A percentile compares a stretch with the other conserved stretches of the same genome.
Conservation (phyloP, 352 stramenopile genomes). For the Phytophthora crassamura region DNA sequence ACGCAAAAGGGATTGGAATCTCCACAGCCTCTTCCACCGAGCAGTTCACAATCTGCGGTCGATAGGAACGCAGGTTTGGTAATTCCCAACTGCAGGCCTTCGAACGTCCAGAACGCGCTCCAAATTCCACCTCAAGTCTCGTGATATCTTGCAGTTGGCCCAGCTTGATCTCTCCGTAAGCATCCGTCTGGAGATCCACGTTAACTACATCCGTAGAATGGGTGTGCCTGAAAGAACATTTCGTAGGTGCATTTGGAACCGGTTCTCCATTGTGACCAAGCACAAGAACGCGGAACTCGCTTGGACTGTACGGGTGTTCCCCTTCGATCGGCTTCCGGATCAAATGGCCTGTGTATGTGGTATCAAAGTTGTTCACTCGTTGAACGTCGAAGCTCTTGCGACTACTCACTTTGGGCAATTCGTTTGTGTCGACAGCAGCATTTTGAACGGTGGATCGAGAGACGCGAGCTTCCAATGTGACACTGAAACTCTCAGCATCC, state of each 20-base stretch:
- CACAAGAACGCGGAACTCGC: constrained; percentile 44
- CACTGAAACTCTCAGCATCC: constrained; percentile 28
- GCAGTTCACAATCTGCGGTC: constrained; percentile 44
- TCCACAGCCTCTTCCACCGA: constrained; percentile 35
- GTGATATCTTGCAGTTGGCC: constrained; percentile 36
- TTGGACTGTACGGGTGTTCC: constrained; percentile 22
- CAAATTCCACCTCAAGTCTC: constrained; percentile 25
- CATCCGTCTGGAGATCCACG: constrained; percentile 36
- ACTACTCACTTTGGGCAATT: constrained; percentile 38
- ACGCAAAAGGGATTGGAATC: constrained; percentile 44
- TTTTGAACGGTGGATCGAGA: not conserved
- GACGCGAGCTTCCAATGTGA: constrained; percentile 35
- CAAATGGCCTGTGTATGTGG: constrained; percentile 51
- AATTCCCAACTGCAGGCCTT: constrained; percentile 48
- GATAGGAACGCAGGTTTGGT: constrained; percentile 48
- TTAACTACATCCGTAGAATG: constrained; percentile 31
- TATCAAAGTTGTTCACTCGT: constrained; percentile 39
- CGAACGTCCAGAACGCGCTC: not conserved
- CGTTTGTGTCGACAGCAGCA: not conserved
- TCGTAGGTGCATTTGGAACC: constrained; percentile 33
- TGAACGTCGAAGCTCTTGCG: constrained; percentile 48
- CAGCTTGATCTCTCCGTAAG: constrained; percentile 47
- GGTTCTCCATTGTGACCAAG: constrained; percentile 63
- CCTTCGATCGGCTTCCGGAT: constrained; percentile 22
- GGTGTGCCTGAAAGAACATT: constrained; percentile 34